Evolutionary conservation across 345 rosid genomes (phyloP).

Genomic region (Sonneratia alba): DNA sequence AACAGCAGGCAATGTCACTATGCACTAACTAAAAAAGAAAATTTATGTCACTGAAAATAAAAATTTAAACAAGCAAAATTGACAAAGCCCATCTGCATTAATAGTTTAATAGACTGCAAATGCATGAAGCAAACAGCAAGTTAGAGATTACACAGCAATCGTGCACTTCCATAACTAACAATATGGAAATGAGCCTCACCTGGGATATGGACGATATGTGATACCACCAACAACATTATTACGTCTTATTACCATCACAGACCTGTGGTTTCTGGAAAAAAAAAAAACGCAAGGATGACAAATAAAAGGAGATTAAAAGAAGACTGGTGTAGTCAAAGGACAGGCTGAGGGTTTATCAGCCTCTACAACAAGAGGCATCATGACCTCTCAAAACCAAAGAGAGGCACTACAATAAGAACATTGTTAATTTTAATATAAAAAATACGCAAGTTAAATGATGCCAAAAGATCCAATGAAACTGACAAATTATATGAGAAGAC

Average conservation of each 20-base stretch:
- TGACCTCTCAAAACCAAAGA: neutral
- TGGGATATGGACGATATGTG: slow-evolving; percentile 92
- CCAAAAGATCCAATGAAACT: neutral
- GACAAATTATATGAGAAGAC: neutral
- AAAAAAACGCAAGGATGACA: slow-evolving; percentile 6
- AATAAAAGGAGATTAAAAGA: slow-evolving; percentile 4
- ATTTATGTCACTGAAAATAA: neutral
- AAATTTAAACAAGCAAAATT: neutral
- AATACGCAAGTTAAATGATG: neutral
- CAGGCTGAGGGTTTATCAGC: neutral
- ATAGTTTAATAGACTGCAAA: neutral
- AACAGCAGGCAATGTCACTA: neutral
- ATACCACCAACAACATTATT: slow-evolving; percentile 95
- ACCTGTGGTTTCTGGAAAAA: slow-evolving; percentile 74
- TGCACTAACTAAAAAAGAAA: neutral
- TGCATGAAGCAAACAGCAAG: neutral
- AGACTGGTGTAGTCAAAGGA: neutral
- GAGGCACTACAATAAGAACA: neutral
- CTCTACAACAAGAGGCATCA: neutral
- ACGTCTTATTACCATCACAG: slow-evolving; percentile 90
- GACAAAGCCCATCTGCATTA: neutral
- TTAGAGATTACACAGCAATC: neutral
- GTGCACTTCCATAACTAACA: neutral
- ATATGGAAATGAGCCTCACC: slow-evolving; percentile 32
- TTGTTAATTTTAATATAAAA: neutral